Evolutionary conservation across 2,329 filamentous ascomycete genomes (phyloP).

Genomic region (Phyllosticta capitalensis): DNA sequence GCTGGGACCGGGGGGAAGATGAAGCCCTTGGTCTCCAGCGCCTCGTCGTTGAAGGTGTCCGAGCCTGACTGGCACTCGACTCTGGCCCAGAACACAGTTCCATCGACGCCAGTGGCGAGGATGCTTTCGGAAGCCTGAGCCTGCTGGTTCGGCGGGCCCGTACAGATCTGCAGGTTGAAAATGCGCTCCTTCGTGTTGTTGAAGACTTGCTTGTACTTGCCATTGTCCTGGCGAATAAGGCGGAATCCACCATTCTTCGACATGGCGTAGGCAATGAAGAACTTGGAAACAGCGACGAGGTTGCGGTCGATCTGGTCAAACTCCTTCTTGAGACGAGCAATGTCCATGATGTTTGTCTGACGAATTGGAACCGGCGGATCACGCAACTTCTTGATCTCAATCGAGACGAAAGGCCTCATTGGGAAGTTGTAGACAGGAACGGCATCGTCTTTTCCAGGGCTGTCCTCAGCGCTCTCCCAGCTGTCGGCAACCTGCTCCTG

Average conservation of each 20-base stretch:
- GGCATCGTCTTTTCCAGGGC: slow-evolving; percentile 56
- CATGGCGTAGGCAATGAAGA: slow-evolving; percentile 90
- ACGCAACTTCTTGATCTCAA: slow-evolving; percentile 55
- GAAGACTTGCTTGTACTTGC: slow-evolving; percentile 84
- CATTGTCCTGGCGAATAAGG: slow-evolving; percentile 89
- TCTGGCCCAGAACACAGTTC: slow-evolving; percentile 91
- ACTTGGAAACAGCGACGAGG: slow-evolving; percentile 77
- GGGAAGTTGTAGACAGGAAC: slow-evolving; percentile 91
- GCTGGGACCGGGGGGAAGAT: slow-evolving; percentile 78
- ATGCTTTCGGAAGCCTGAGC: slow-evolving; percentile 64
- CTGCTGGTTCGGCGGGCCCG: slow-evolving; percentile 40
- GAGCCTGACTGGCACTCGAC: slow-evolving; percentile 52
- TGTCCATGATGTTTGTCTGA: slow-evolving; percentile 77
- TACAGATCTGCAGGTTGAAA: slow-evolving; percentile 83
- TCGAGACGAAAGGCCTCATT: slow-evolving; percentile 91
- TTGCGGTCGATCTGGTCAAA: slow-evolving; percentile 96
- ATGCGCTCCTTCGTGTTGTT: slow-evolving; percentile 85
- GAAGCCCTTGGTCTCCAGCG: slow-evolving; percentile 77
- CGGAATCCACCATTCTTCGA: slow-evolving; percentile 87
- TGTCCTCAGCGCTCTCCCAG: slow-evolving; percentile 76
- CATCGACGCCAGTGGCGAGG: slow-evolving; percentile 86
- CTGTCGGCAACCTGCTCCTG: slow-evolving; percentile 61
- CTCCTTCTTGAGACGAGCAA: slow-evolving; percentile 90
- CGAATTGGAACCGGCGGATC: slow-evolving; percentile 55
- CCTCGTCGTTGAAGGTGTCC: slow-evolving; percentile 67